These are phyloP conservation scores for Aspergillus amoenus DNA, from an alignment of 2,329 filamentous ascomycete genomes.

Conservation along the genomic window DNA sequence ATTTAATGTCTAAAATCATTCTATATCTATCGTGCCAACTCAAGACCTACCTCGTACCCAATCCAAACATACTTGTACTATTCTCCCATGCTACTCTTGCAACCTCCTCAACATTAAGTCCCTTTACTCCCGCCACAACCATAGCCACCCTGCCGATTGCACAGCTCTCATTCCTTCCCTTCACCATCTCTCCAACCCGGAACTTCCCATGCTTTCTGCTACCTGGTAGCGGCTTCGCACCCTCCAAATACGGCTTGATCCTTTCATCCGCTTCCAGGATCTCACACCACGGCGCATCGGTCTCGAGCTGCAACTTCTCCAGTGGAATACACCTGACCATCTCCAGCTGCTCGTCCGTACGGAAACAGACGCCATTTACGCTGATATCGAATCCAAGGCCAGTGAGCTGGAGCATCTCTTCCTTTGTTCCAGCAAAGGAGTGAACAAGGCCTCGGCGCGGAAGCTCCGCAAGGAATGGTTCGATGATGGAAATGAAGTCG, in stretches of 20 bases:
- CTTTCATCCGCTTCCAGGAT: conserved; percentile 40
- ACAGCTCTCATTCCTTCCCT: conserved; percentile 51
- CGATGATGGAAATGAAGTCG: conserved; percentile 46
- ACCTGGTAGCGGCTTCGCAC: conserved; percentile 38
- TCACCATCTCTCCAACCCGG: conserved; percentile 48
- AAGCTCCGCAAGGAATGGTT: conserved; percentile 38
- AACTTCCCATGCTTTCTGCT: conserved; percentile 54
- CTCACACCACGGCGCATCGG: conserved; percentile 52
- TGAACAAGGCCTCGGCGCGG: conserved; percentile 70
- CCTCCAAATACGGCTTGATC: conserved; percentile 42
- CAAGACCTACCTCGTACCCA: background rate
- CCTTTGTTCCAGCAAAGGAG: conserved; percentile 75
- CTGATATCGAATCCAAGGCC: conserved; percentile 45
- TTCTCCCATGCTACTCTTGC: conserved; percentile 41
- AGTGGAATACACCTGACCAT: conserved; percentile 47
- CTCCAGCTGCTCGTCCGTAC: conserved; percentile 38
- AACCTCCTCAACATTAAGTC: conserved; percentile 44
- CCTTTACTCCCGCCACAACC: conserved; percentile 52
- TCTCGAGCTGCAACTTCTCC: conserved; percentile 47
- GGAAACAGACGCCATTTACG: conserved; percentile 53
- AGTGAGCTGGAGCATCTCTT: conserved; percentile 42
- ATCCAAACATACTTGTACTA: conserved; percentile 30
- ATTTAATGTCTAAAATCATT: background rate
- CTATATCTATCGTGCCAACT: background rate
- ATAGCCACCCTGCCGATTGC: conserved; percentile 48